These are phyloP conservation scores for Cymbopogon flexuosus DNA, from an alignment of 202 grass and related monocot species.

Conservation along the genomic window DNA sequence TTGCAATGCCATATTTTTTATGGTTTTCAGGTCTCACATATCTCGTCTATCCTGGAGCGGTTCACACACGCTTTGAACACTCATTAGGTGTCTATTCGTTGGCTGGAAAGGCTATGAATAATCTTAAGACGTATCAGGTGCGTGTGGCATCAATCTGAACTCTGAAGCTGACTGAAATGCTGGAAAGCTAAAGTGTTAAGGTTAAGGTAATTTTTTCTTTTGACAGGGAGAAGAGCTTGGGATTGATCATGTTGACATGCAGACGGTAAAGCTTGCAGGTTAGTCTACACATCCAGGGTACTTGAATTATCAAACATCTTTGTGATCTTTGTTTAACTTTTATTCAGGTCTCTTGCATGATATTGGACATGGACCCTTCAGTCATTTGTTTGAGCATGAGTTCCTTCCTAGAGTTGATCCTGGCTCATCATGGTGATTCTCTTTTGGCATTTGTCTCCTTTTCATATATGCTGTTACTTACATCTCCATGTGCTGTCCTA, in stretches of 20 bases:
- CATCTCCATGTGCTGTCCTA: conserved; percentile 5
- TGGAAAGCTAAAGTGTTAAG: neutral
- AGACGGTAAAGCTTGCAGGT: conserved; percentile 93
- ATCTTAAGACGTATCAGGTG: conserved; percentile 65
- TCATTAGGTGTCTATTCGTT: conserved; percentile 82
- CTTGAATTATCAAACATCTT: conserved; percentile 6
- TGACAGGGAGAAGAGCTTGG: conserved; percentile 68
- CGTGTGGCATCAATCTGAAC: neutral
- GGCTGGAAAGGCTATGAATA: conserved; percentile 59
- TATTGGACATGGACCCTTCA: conserved; percentile 92
- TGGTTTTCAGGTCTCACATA: conserved; percentile 70
- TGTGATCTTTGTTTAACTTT: conserved; percentile 24
- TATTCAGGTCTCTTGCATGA: conserved; percentile 81
- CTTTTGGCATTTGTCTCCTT: neutral
- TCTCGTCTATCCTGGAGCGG: conserved; percentile 82
- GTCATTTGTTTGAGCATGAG: conserved; percentile 93
- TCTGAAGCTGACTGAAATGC: conserved; percentile 10
- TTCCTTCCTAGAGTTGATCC: conserved; percentile 71
- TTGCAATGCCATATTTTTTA: conserved; percentile 16
- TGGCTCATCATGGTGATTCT: conserved; percentile 68
- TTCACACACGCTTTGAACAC: conserved; percentile 91
- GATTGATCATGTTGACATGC: conserved; percentile 66
- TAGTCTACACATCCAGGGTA: conserved; percentile 9
- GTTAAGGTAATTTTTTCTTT: neutral
- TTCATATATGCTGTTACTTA: conserved; percentile 9